These are phyloP conservation scores for Phytophthora syringae DNA, from an alignment of 352 stramenopile genomes.

Conservation along the genomic window DNA sequence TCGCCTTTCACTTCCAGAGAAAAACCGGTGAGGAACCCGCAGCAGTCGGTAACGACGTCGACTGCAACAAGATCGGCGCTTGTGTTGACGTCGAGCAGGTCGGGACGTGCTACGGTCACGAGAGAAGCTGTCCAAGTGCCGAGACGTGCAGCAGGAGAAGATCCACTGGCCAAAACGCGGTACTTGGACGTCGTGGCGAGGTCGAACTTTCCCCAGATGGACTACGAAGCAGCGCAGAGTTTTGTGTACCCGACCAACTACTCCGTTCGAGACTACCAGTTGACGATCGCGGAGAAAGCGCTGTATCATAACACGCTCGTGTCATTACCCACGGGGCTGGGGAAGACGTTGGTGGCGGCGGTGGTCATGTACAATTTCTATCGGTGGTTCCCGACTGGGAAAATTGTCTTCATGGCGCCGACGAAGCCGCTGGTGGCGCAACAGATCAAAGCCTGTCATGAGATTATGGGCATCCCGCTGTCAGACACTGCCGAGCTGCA, in stretches of 20 bases:
- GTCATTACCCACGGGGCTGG: slow-evolving; percentile 97
- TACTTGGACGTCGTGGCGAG: slow-evolving; percentile 57
- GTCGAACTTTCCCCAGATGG: slow-evolving; percentile 54
- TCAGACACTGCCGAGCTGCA: slow-evolving; percentile 85
- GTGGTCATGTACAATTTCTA: slow-evolving; percentile 99
- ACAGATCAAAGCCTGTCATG: slow-evolving; percentile 97
- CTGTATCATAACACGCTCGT: slow-evolving; percentile 99
- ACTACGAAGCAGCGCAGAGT: slow-evolving; percentile 62
- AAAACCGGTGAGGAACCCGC: slow-evolving; percentile 10
- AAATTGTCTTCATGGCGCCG: slow-evolving; percentile 98
- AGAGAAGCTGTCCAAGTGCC: slow-evolving; percentile 6
- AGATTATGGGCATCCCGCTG: slow-evolving; percentile 95
- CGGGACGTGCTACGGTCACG: slow-evolving; percentile 4
- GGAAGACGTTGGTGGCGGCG: slow-evolving; percentile 99
- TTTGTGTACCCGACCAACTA: slow-evolving; percentile 94
- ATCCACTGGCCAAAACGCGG: slow-evolving; percentile 56
- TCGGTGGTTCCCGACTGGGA: slow-evolving; percentile 95
- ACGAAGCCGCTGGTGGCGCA: slow-evolving; percentile 98
- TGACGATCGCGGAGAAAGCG: slow-evolving; percentile 92
- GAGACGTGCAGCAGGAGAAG: slow-evolving; percentile 52
- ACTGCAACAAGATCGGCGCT: slow-evolving; percentile 4
- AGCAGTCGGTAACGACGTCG: slow-evolving; percentile 14
- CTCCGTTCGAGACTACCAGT: slow-evolving; percentile 94
- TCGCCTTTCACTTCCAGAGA: slow-evolving; percentile 11
- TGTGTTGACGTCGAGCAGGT: slow-evolving; percentile 20